Evolutionary conservation across 495 filamentous ascomycete genomes (phyloP), one percentile per base, ranked within the genome.

Genomic region (Umbilicaria muhlenbergii): DNA sequence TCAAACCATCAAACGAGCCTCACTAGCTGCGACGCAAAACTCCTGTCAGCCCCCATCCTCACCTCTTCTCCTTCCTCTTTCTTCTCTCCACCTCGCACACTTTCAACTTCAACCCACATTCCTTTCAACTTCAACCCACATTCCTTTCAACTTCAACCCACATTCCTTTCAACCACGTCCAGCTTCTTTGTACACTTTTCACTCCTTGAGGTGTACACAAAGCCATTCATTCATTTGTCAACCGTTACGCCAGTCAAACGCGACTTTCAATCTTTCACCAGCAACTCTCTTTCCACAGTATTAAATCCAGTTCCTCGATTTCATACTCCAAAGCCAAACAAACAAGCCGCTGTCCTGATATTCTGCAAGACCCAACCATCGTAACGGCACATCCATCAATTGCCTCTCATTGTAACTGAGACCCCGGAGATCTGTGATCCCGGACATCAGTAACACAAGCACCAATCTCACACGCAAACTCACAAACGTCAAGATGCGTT

Each of bases 401-500:
- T 32, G 19, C 34, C n/a, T 19, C 34, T 28, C 24, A 8, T 28
- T 28, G 24, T 34, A 44, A 36, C 28, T 37, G 33, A 44, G 18
- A n/a, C n/a, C 32, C 24, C 16, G 32, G 42, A 44, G 42, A 44
- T 44, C 32, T 44, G 42, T 37, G 42, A 44, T 44, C 42, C 34
- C 34, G 14, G 14, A 19, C 33, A 19, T 36, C 42, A 18, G 18
- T 21, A 44, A 36, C 42, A 37, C 24, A 16, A 19, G 32, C 11
- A 34, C 12, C 12, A 42, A 32, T 17, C 14, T 36, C 21, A 13
- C 17, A 32, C 17, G 32, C 40, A n/a, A 11, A 45, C 33, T 33
- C 10, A 40, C 39, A 24, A 18, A 28, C 44, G 31, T 36, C 63
- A 74, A 71, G 32, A 91, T 92, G 85, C 83, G 74, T 60, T 75